phyloP scores from a whole-genome alignment of 352 stramenopile genomes.

The Aphanomyces euteiches region DNA sequence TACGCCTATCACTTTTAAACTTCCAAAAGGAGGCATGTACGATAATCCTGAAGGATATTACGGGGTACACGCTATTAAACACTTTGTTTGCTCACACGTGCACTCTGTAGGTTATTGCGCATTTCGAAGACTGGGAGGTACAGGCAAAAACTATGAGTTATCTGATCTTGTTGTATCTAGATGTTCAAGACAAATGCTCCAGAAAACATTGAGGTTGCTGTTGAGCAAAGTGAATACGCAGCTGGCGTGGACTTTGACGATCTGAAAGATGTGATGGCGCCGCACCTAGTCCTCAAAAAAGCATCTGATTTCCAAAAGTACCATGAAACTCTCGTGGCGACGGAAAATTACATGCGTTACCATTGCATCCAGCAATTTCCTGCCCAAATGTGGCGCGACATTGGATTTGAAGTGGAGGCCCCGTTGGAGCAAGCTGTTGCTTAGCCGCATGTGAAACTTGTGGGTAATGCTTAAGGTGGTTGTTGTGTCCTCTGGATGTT shows the following conservation, averaged over 20 bases:
- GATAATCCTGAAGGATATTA: constrained; percentile 51
- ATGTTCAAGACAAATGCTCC: not conserved
- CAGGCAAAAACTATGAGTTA: not conserved
- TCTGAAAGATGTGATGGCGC: not conserved
- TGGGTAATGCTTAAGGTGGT: too few relatives aligned
- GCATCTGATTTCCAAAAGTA: constrained; percentile 2
- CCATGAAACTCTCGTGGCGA: not conserved
- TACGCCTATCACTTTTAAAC: constrained; percentile 56
- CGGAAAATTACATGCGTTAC: constrained; percentile 4
- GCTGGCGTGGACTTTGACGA: constrained; percentile 1
- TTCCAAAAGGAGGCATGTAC: constrained; percentile 52
- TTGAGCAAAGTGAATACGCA: not conserved
- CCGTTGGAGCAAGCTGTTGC: too few relatives aligned
- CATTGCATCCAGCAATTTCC: constrained; percentile 8
- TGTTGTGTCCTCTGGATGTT: too few relatives aligned
- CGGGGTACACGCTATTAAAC: constrained; percentile 37
- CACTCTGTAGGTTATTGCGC: constrained; percentile 43
- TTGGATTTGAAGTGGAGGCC: not conserved
- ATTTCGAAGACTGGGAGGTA: constrained; percentile 67
- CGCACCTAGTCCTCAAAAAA: not conserved
- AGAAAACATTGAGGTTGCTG: not conserved
- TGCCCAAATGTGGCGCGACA: not conserved
- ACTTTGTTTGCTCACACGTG: constrained; percentile 2
- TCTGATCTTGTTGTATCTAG: not conserved
- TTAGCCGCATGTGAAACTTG: too few relatives aligned